phyloP scores from a whole-genome alignment of 192 early-diverging fungal genomes.

The Podila epicladia region DNA sequence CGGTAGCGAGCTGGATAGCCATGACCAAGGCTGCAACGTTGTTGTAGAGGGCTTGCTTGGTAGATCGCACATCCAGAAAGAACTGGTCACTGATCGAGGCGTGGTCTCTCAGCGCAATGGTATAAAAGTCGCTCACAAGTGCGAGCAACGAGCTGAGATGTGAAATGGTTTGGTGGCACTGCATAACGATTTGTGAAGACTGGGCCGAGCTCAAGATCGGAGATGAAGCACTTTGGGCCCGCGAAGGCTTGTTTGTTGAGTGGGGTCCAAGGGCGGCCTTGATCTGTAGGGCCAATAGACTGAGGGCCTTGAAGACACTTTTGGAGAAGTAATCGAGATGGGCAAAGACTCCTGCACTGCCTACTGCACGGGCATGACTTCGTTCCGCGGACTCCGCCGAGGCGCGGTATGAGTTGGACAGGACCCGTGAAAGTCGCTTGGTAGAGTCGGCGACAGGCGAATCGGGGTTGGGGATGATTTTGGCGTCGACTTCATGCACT shows the following conservation, averaged over 20 bases:
- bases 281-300: neutral
- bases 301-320: neutral
- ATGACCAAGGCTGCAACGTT: conserved; percentile 70
- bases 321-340: conserved; percentile 1
- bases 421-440: neutral
- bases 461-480: neutral
- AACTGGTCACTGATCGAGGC: conserved; percentile 42
- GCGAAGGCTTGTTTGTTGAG: neutral
- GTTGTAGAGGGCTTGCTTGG: conserved; percentile 72
- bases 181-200: conserved; percentile 45
- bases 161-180: conserved; percentile 44
- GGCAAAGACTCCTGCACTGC: neutral
- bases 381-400: neutral
- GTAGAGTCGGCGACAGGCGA: neutral
- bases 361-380: neutral
- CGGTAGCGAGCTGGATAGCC: conserved; percentile 61
- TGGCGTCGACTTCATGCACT: conserved; percentile 1
- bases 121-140: conserved; percentile 52
- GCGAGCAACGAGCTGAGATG: conserved; percentile 38
- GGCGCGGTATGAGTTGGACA: neutral
- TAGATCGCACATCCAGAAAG: conserved; percentile 64
- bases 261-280: neutral
- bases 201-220: conserved; percentile 9
- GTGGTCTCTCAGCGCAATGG: conserved; percentile 39
- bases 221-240: too few relatives aligned